Evolutionary conservation across 129 eudicot genomes (phyloP), one percentile per base, ranked within the genome.

Genomic region (Helichrysum umbraculigerum): DNA sequence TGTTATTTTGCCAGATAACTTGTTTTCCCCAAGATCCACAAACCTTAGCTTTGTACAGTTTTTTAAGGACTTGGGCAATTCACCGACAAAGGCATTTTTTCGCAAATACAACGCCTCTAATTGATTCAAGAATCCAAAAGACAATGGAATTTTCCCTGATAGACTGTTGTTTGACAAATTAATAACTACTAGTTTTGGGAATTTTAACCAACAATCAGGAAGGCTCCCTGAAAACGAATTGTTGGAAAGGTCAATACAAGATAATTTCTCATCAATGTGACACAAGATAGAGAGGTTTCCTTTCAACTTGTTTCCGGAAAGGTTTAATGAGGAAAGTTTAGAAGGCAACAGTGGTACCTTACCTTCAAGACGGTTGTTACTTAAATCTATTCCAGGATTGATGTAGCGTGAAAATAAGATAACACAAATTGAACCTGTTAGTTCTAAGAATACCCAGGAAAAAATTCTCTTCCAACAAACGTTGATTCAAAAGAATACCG

Each of bases 371-470:
- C 35, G 7, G 32, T 66, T 77, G 29, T 33, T 9, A 63, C 78
- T 79, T 51, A 80, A n/a, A 42, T 80, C 79, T 11, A 81, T 75
- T 21, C 28, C 77, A n/a, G n/a, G n/a, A n/a, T n/a, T n/a, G n/a
- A n/a, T n/a, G n/a, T n/a, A n/a, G n/a, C n/a, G n/a, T n/a, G n/a
- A n/a, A n/a, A n/a, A n/a, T n/a, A n/a, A n/a, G n/a, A n/a, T n/a
- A n/a, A n/a, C n/a, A n/a, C n/a, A n/a, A n/a, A n/a, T n/a, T n/a
- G n/a, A n/a, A n/a, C n/a, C n/a, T n/a, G n/a, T n/a, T n/a, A n/a
- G n/a, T n/a, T n/a, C n/a, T n/a, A n/a, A n/a, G n/a, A n/a, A n/a
- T n/a, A n/a, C n/a, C n/a, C n/a, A n/a, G n/a, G n/a, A n/a, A n/a
- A n/a, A n/a, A n/a, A n/a, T n/a, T n/a, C n/a, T n/a, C n/a, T n/a